Evolutionary conservation across 495 filamentous ascomycete genomes (phyloP).

Genomic region (Sporormia fimetaria): DNA sequence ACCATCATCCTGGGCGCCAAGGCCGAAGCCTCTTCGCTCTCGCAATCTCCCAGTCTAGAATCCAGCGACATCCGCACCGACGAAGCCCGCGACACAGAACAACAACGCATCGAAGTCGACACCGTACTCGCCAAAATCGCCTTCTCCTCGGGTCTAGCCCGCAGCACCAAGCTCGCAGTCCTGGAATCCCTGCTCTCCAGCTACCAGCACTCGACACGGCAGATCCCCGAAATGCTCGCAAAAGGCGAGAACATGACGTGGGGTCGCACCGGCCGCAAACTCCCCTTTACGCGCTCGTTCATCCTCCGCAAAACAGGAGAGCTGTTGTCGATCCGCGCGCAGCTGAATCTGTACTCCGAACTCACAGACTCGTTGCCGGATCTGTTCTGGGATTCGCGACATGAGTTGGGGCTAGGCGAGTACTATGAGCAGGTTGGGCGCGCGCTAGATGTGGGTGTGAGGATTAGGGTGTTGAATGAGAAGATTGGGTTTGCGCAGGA

Average conservation of each 20-base stretch:
- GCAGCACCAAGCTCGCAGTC: slow-evolving; percentile 92
- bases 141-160: slow-evolving; percentile 88
- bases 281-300: slow-evolving; percentile 62
- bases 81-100: slow-evolving; percentile 26
- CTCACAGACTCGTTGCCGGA: slow-evolving; percentile 91
- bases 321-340: slow-evolving; percentile 77
- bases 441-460: slow-evolving; percentile 80
- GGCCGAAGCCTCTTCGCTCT: slow-evolving; percentile 14
- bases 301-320: slow-evolving; percentile 91
- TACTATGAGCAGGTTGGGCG: slow-evolving; percentile 91
- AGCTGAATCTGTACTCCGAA: slow-evolving; percentile 93
- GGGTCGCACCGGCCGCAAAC: slow-evolving; percentile 11
- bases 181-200: slow-evolving; percentile 70
- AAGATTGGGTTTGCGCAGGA: slow-evolving; percentile 97
- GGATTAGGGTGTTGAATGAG: slow-evolving; percentile 86
- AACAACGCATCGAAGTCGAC: slow-evolving; percentile 44
- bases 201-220: slow-evolving; percentile 73
- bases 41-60: no score
- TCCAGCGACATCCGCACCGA: no score
- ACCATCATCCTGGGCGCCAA: slow-evolving; percentile 82
- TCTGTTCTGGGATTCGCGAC: slow-evolving; percentile 88
- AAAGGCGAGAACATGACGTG: slow-evolving; percentile 39
- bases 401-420: slow-evolving; percentile 72
- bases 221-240: slow-evolving; percentile 63
- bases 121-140: slow-evolving; percentile 87